phyloP scores from a whole-genome alignment of 148 eudicot genomes.

The Rhododendron vialii region DNA sequence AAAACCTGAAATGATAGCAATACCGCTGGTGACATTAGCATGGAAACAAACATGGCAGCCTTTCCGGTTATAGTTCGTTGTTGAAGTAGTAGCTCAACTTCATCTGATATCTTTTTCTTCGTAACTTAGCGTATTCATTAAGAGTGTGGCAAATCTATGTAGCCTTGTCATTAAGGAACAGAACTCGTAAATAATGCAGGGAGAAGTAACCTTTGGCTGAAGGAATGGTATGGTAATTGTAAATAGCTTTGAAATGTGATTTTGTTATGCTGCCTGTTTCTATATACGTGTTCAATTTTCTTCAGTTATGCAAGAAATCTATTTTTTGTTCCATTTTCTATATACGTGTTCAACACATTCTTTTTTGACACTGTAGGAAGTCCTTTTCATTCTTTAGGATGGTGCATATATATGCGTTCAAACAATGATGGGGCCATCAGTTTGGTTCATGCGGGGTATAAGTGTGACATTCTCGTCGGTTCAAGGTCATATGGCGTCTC shows the following conservation, averaged over 20 bases:
- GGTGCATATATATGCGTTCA: neutral
- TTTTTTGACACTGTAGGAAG: neutral
- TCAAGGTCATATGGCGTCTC: neutral
- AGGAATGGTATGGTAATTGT: no score
- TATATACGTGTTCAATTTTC: neutral
- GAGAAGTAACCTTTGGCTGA: neutral
- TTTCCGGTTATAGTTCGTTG: neutral
- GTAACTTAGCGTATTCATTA: neutral
- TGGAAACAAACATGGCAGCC: neutral
- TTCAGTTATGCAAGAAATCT: neutral
- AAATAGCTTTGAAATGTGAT: neutral
- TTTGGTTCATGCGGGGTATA: neutral
- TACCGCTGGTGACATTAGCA: slow-evolving; percentile 3
- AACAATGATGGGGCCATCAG: neutral
- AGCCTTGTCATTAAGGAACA: neutral
- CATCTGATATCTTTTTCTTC: neutral
- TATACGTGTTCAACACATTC: neutral
- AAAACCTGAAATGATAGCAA: neutral
- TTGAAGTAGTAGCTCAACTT: neutral
- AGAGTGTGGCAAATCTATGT: no score
- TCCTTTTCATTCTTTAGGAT: neutral
- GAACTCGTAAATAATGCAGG: no score
- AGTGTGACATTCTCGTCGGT: neutral
- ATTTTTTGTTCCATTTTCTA: neutral
- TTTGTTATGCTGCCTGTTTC: neutral